phyloP scores from a whole-genome alignment of 768 basidiomycete species.

The Gautieria morchelliformis region DNA sequence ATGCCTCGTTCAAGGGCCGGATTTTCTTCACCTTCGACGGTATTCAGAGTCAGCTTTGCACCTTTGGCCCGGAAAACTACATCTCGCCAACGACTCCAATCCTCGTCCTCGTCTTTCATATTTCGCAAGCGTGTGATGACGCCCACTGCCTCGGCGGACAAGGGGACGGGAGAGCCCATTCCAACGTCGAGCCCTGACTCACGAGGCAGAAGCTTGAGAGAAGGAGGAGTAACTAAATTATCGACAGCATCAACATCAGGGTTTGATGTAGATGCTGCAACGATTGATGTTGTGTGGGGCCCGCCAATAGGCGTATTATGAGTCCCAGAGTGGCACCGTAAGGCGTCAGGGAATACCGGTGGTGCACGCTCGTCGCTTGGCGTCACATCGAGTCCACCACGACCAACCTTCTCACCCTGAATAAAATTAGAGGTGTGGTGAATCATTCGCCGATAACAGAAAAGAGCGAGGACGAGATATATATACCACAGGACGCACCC shows the following conservation, averaged over 20 bases:
- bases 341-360: constrained; percentile 39
- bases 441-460: not conserved
- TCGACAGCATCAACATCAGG: constrained; percentile 1
- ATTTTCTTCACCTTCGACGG: not conserved
- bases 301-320: constrained; percentile 6
- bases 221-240: constrained; percentile 1
- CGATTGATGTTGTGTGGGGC: not conserved
- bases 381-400: constrained; percentile 69
- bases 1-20: not conserved
- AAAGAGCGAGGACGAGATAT: not conserved
- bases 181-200: constrained; percentile 85
- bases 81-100: constrained; percentile 84
- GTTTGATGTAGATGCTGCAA: not conserved
- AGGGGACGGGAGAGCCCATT: constrained; percentile 74
- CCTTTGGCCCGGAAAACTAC: constrained; percentile 54
- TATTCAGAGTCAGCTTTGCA: not conserved
- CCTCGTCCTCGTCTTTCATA: constrained; percentile 86
- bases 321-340: constrained; percentile 41
- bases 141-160: constrained; percentile 66
- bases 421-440: not conserved
- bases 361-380: constrained; percentile 59
- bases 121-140: constrained; percentile 75
- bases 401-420: constrained; percentile 65
- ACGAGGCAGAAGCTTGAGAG: constrained; percentile 52
- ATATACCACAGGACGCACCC: constrained; percentile 35